Evolutionary conservation across 768 basidiomycete species (phyloP).

Genomic region (Pisolithus albus): DNA sequence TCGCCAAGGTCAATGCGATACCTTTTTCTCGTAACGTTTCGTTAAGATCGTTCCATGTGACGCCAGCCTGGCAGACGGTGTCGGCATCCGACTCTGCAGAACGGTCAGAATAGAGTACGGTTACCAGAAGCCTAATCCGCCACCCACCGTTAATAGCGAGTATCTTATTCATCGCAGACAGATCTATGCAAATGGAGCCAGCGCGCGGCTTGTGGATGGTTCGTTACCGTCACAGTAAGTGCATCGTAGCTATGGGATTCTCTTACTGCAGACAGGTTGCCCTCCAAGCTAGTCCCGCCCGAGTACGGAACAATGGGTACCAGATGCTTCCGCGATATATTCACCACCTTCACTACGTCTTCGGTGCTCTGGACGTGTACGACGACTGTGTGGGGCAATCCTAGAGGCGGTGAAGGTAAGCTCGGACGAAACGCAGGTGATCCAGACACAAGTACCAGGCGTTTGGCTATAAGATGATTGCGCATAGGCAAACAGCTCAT

Average conservation of each 20-base stretch:
- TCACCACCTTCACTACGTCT: slow-evolving; percentile 73
- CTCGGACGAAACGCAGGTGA: background rate
- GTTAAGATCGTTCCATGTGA: slow-evolving; percentile 73
- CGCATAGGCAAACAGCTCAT: slow-evolving; percentile 47
- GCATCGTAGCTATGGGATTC: background rate
- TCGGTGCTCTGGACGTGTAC: slow-evolving; percentile 59
- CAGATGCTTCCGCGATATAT: slow-evolving; percentile 57
- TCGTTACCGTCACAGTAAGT: background rate
- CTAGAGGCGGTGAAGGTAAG: background rate
- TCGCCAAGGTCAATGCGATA: background rate
- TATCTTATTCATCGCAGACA: slow-evolving; percentile 57
- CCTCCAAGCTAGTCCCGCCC: slow-evolving; percentile 80
- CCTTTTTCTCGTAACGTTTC: slow-evolving; percentile 53
- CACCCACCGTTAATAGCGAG: slow-evolving; percentile 43
- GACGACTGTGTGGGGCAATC: slow-evolving; percentile 25
- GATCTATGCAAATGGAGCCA: slow-evolving; percentile 54
- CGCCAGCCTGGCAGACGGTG: slow-evolving; percentile 64
- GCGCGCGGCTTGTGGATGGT: slow-evolving; percentile 7
- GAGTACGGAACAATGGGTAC: slow-evolving; percentile 74
- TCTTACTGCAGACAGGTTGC: slow-evolving; percentile 66
- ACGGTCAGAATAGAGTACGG: background rate
- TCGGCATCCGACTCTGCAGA: slow-evolving; percentile 57
- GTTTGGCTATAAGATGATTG: slow-evolving; percentile 62
- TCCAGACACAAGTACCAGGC: slow-evolving; percentile 35
- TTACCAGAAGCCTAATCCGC: slow-evolving; percentile 3